These are phyloP conservation scores for Recurvomyces mirabilis DNA, from an alignment of 495 filamentous ascomycete species.

Conservation along the genomic window DNA sequence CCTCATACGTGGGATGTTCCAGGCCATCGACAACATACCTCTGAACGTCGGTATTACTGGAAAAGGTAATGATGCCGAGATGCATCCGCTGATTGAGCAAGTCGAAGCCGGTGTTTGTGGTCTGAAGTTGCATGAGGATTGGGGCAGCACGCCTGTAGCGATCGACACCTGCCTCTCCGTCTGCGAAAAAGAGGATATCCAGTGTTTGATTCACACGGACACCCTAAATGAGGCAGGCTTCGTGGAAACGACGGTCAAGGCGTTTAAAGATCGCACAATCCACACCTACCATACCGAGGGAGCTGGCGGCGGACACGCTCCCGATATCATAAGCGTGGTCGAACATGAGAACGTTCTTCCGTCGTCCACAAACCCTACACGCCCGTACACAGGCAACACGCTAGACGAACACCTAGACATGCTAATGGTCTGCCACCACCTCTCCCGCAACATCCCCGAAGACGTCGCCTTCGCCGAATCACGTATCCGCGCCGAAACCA, in stretches of 20 bases:
- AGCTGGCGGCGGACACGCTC: constrained; percentile 90
- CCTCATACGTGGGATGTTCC: constrained; percentile 86
- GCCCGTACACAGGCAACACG: constrained; percentile 86
- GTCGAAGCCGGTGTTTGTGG: constrained; percentile 75
- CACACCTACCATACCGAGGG: constrained; percentile 99
- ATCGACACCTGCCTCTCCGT: constrained; percentile 83
- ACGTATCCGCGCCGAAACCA: constrained; percentile 90
- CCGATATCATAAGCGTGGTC: constrained; percentile 92
- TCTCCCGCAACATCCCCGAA: constrained; percentile 84
- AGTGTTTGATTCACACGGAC: constrained; percentile 95
- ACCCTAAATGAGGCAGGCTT: constrained; percentile 96
- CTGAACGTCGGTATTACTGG: constrained; percentile 90
- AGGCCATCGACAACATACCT: constrained; percentile 76
- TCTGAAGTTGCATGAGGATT: constrained; percentile 95
- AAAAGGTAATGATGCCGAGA: constrained; percentile 85
- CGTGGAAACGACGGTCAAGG: constrained; percentile 80
- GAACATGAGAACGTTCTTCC: constrained; percentile 88
- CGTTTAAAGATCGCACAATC: constrained; percentile 83
- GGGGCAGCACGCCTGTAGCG: constrained; percentile 84
- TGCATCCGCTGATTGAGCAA: constrained; percentile 65
- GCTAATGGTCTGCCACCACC: constrained; percentile 97
- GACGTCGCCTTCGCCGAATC: constrained; percentile 94
- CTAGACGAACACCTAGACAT: constrained; percentile 97
- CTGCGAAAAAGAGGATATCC: constrained; percentile 84
- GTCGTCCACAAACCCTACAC: constrained; percentile 83